A percentile compares a stretch with the other conserved stretches of the same genome.
Conservation (phyloP, 116 monocot genomes). For the Cymodocea nodosa region DNA sequence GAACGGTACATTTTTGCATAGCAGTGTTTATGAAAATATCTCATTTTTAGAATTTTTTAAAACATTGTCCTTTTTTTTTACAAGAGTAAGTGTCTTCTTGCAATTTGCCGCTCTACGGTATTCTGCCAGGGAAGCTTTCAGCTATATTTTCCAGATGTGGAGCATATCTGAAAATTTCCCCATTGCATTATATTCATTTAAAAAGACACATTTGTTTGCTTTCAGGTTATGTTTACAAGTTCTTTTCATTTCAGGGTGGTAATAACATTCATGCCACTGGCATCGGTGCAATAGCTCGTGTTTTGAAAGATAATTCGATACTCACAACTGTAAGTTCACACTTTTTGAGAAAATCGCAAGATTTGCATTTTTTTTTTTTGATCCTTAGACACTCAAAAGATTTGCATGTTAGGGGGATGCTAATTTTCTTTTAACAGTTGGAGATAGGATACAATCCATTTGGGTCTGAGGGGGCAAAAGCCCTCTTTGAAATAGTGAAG, state of each 20-base stretch:
- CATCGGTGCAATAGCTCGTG: conserved; percentile 56
- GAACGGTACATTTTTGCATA: no score
- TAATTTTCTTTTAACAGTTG: conserved; percentile 28
- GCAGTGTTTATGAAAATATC: no score
- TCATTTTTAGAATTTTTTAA: no score
- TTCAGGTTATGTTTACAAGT: conserved; percentile 5
- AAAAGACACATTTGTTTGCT: not conserved
- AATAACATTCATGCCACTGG: conserved; percentile 92
- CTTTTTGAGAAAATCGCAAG: not conserved
- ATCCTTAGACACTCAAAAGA: no score
- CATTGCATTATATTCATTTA: not conserved
- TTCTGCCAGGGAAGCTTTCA: no score
- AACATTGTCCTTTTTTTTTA: no score
- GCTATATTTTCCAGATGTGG: no score
- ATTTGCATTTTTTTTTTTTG: not conserved
- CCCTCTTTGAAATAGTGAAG: conserved; percentile 77
- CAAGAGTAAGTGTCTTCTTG: no score
- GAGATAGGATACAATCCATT: conserved; percentile 98
- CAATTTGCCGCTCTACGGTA: no score
- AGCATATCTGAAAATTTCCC: no score
- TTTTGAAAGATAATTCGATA: conserved; percentile 84
- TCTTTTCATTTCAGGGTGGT: conserved; percentile 51
- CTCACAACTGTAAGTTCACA: conserved; percentile 67
- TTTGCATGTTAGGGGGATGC: not conserved
- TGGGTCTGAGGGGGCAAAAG: conserved; percentile 74